Evolutionary conservation across 2,329 filamentous ascomycete genomes (phyloP), one percentile per base, ranked within the genome.

Genomic region (Penicillium sp.): DNA sequence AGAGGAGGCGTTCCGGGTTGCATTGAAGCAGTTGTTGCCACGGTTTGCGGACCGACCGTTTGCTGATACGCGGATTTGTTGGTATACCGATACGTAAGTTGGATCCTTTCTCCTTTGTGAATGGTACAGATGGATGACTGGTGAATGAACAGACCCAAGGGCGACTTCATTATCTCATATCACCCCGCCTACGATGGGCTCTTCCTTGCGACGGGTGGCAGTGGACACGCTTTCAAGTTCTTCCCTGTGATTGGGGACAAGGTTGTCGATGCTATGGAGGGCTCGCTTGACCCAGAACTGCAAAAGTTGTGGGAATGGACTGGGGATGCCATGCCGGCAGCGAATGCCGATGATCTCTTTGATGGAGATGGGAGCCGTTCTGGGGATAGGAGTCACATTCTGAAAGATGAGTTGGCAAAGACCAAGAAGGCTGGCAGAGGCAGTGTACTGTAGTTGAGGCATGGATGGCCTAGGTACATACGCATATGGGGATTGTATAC

Each of bases 101-200:
- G 10, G 11, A 14, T 22, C 4, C 36, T 31, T 20, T 20, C 4
- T 20, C 18, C 20, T 39, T 37, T 44, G 10, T 14, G 18, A 34
- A 18, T 16, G 3, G 20, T 24, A 10, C n/a, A 6, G 13, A 24
- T n/a, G 11, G 20, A 5, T 37, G 20, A 37, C 11, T n/a, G 16
- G 1, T 24, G 35, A 36, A 20, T 27, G 13, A 32, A 36, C 40
- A 72, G 69, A 3, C 75, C 80, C 6, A 80, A 79, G 14, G 85
- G 80, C 18, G 81, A 89, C 61, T 89, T 86, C 70, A 74, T 89
- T 44, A 75, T 87, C 50, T 79, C 83, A 59, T 82, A 83, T 65
- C 84, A 88, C 58, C 85, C 85, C 0, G 68, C 73, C 13, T 79
- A 79, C 66, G 49, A 62, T 5, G 67, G 67, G 28, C 66, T 78